Evolutionary conservation across 2,329 filamentous ascomycete genomes (phyloP).

Genomic region (Juglanconis sp.): DNA sequence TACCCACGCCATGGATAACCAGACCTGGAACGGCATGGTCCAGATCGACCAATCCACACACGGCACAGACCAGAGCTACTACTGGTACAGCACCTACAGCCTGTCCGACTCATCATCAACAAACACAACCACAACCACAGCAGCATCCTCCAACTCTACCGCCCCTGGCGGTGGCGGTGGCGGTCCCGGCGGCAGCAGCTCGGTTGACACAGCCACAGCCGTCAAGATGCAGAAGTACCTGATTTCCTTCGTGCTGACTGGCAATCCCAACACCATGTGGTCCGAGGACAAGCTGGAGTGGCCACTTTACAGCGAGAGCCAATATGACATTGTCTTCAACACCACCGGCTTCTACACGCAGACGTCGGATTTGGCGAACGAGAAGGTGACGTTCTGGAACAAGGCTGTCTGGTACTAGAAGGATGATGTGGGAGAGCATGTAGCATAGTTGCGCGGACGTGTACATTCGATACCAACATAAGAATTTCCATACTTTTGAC

Average conservation of each 20-base stretch:
- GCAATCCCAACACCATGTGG: slow-evolving; percentile 30
- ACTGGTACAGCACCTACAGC: slow-evolving; percentile 29
- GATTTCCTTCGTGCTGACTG: slow-evolving; percentile 27
- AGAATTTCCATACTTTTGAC: too few relatives aligned
- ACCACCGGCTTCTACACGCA: slow-evolving; percentile 26
- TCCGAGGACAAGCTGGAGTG: slow-evolving; percentile 31
- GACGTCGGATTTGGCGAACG: slow-evolving; percentile 29
- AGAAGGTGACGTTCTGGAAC: slow-evolving; percentile 31
- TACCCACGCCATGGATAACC: slow-evolving; percentile 31
- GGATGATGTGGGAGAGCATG: neutral
- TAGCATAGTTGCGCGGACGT: neutral
- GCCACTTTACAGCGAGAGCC: slow-evolving; percentile 28
- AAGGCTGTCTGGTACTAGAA: slow-evolving; percentile 31
- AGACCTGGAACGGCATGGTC: slow-evolving; percentile 35
- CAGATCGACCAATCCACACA: slow-evolving; percentile 30
- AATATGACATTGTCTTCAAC: slow-evolving; percentile 30
- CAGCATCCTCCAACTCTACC: slow-evolving; percentile 16
- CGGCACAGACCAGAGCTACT: slow-evolving; percentile 34
- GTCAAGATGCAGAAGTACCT: slow-evolving; percentile 30
- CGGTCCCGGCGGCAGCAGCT: slow-evolving; percentile 21
- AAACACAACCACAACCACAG: slow-evolving; percentile 1
- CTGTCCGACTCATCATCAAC: slow-evolving; percentile 16
- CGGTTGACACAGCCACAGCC: slow-evolving; percentile 25
- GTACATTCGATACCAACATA: too few relatives aligned
- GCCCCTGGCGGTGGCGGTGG: neutral